These are phyloP conservation scores for Hibiscus trionum DNA, from an alignment of 345 rosid genomes.

Conservation along the genomic window DNA sequence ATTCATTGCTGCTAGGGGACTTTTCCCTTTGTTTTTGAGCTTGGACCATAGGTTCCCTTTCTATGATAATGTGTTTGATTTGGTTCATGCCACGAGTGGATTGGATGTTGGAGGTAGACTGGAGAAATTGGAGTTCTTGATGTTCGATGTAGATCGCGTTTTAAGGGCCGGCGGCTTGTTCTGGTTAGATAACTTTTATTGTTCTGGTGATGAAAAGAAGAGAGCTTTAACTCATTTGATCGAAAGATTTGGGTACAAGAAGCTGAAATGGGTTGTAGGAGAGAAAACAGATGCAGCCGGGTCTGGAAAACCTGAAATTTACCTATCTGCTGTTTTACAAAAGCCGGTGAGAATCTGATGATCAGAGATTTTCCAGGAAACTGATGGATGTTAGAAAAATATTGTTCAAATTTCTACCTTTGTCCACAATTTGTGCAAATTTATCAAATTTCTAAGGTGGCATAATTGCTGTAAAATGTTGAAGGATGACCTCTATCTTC, in stretches of 20 bases:
- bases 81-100: background rate
- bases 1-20: background rate
- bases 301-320: background rate
- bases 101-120: background rate
- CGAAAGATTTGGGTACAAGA: background rate
- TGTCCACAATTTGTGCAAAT: background rate
- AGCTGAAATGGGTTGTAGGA: background rate
- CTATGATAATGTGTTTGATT: background rate
- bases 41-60: background rate
- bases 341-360: background rate
- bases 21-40: background rate
- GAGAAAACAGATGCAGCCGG: background rate
- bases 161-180: background rate
- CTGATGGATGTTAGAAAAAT: background rate
- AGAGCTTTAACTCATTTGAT: background rate
- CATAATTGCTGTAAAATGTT: background rate
- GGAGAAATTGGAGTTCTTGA: background rate
- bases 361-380: background rate
- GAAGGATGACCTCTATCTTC: background rate
- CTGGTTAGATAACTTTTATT: background rate
- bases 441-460: background rate
- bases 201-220: background rate
- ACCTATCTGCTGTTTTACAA: background rate
- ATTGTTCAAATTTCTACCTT: background rate
- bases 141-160: background rate